These are phyloP conservation scores for Boletales sp. DNA, from an alignment of 768 basidiomycete species.

Conservation along the genomic window DNA sequence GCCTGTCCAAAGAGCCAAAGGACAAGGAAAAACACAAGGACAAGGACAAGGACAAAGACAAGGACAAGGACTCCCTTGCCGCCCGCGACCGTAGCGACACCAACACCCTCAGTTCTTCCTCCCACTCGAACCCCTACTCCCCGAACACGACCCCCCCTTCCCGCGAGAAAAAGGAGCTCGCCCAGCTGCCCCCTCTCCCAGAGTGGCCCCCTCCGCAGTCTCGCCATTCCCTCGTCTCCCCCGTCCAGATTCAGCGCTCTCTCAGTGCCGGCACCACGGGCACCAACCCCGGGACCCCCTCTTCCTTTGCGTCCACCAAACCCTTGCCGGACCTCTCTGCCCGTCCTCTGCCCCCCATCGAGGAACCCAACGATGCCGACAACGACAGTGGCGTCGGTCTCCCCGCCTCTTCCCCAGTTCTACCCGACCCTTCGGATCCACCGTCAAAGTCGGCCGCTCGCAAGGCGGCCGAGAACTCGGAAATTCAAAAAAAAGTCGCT, in stretches of 20 bases:
- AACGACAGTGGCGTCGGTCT: conserved; percentile 35
- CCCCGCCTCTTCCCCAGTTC: conserved; percentile 31
- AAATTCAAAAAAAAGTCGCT: conserved; percentile 80
- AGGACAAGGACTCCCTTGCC: conserved; percentile 27
- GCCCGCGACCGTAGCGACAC: conserved; percentile 32
- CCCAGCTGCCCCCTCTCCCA: conserved; percentile 55
- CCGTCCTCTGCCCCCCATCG: conserved; percentile 48
- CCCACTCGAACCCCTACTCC: conserved; percentile 22
- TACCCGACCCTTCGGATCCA: conserved; percentile 15
- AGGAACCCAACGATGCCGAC: conserved; percentile 36
- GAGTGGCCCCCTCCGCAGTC: conserved; percentile 58
- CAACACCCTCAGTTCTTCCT: conserved; percentile 28
- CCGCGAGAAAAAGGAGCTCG: conserved; percentile 57
- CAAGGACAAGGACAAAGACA: conserved; percentile 22
- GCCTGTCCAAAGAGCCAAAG: conserved; percentile 46
- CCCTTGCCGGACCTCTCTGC: conserved; percentile 66
- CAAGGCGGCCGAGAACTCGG: conserved; percentile 40
- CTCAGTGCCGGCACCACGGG: conserved; percentile 26
- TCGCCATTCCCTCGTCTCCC: conserved; percentile 15
- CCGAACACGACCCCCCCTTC: conserved; percentile 24
- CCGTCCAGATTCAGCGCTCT: conserved; percentile 28
- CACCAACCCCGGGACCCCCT: conserved; percentile 40
- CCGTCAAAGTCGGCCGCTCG: conserved; percentile 31
- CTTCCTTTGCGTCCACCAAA: conserved; percentile 53
- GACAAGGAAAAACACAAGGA: conserved; percentile 60